phyloP scores from a whole-genome alignment of 495 filamentous ascomycete genomes.

The Podospora anserina region DNA sequence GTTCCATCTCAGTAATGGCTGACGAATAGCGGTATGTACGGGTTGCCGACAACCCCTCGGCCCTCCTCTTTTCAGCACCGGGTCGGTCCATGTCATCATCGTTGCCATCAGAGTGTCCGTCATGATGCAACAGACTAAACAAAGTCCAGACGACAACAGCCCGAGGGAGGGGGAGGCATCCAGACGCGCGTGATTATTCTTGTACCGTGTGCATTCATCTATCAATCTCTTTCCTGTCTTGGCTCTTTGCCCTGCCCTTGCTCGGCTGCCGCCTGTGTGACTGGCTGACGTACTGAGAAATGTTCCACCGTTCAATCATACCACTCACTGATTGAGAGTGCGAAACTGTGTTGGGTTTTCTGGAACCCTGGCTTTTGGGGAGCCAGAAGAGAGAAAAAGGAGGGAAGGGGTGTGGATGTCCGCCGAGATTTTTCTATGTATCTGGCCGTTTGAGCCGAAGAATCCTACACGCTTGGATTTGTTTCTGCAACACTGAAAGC shows the following conservation, averaged over 20 bases:
- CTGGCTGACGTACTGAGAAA: background rate
- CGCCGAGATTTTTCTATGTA: background rate
- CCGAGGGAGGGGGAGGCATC: background rate
- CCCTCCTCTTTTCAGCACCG: background rate
- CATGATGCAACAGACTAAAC: background rate
- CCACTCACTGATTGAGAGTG: conserved; percentile 5
- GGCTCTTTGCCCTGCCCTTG: background rate
- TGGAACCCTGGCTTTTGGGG: conserved; percentile 4
- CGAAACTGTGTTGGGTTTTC: conserved; percentile 18
- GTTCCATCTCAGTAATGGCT: background rate
- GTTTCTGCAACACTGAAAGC: conserved; percentile 12
- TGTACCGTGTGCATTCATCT: background rate
- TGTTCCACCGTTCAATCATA: background rate
- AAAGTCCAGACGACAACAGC: background rate
- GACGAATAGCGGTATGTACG: background rate
- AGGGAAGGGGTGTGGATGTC: background rate
- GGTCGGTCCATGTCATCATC: conserved; percentile 4
- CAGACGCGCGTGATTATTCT: background rate
- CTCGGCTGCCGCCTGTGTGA: background rate
- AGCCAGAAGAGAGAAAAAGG: background rate
- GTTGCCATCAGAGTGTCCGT: background rate
- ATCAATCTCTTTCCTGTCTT: background rate
- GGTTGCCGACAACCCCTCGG: background rate
- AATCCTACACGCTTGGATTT: conserved; percentile 5
- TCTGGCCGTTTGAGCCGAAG: conserved; percentile 9